phyloP scores from a whole-genome alignment of 148 eudicot species.

The Salicornia ramosissima region DNA sequence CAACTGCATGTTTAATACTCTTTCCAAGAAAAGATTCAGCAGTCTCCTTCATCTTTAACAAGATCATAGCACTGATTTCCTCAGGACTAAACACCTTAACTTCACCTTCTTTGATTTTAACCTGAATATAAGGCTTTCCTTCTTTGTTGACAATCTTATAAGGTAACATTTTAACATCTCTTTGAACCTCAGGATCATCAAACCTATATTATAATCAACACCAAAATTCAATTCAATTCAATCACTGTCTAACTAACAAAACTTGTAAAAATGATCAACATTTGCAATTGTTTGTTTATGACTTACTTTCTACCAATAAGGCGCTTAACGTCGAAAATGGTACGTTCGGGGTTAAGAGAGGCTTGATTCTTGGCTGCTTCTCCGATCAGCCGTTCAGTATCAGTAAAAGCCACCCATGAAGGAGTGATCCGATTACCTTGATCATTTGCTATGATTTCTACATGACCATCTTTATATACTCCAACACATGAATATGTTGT shows the following conservation, averaged over 20 bases:
- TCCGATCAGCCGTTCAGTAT: conserved; percentile 44
- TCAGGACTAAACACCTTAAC: conserved; percentile 50
- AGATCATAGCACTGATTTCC: conserved; percentile 54
- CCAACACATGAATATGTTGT: conserved; percentile 54
- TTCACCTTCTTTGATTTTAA: conserved; percentile 39
- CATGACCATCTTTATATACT: conserved; percentile 35
- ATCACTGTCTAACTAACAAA: not conserved
- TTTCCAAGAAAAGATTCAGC: conserved; percentile 42
- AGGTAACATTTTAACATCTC: conserved; percentile 39
- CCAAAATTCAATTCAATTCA: not conserved
- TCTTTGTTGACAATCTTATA: conserved; percentile 47
- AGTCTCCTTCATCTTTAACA: conserved; percentile 51
- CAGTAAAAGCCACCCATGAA: conserved; percentile 54
- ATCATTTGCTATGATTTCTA: conserved; percentile 42
- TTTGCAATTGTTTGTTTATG: not conserved
- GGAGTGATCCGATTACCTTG: conserved; percentile 54
- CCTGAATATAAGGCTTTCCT: conserved; percentile 48
- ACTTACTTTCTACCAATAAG: conserved; percentile 48
- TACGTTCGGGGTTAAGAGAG: conserved; percentile 40
- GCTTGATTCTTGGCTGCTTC: conserved; percentile 57
- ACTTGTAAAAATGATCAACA: too few relatives aligned
- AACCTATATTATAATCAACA: conserved; percentile 23
- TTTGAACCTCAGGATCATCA: conserved; percentile 47
- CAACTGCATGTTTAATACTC: conserved; percentile 39
- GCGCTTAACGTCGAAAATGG: conserved; percentile 45